Percentiles rank a stretch among this genome's conserved stretches.
phyloP scores from a whole-genome alignment of 1,139 yeast species.

The Candida sp. region DNA sequence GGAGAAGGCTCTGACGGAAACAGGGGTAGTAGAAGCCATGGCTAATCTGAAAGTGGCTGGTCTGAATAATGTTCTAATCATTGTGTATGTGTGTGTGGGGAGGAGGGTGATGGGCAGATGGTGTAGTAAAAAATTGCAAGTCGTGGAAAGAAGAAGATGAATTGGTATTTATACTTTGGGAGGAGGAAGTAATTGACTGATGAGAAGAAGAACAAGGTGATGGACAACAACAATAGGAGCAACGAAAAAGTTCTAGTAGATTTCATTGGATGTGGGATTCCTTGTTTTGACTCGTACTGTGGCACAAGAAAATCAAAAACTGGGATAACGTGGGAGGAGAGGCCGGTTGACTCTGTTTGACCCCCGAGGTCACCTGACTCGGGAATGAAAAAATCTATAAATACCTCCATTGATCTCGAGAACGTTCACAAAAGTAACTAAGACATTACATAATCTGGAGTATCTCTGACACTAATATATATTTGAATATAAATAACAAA shows the following conservation, averaged over 20 bases:
- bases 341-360: neutral
- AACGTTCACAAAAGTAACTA: neutral
- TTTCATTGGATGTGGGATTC: slow-evolving; percentile 1
- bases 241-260: slow-evolving; percentile 1
- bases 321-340: neutral
- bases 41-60: slow-evolving; percentile 11
- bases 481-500: neutral
- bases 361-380: neutral
- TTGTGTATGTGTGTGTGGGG: slow-evolving; percentile 2
- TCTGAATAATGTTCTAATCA: slow-evolving; percentile 18
- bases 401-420: neutral
- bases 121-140: neutral
- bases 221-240: neutral
- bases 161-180: neutral
- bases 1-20: slow-evolving; percentile 8
- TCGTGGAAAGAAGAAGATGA: neutral
- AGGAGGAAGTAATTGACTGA: neutral
- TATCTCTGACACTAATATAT: neutral
- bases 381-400: neutral
- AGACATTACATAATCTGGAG: neutral
- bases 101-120: neutral
- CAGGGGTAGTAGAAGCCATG: neutral
- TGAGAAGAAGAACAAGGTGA: neutral
- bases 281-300: slow-evolving; percentile 1
- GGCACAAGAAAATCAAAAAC: neutral